Evolutionary conservation across 768 basidiomycete species (phyloP).

Genomic region (Tylopilus subfusipes): DNA sequence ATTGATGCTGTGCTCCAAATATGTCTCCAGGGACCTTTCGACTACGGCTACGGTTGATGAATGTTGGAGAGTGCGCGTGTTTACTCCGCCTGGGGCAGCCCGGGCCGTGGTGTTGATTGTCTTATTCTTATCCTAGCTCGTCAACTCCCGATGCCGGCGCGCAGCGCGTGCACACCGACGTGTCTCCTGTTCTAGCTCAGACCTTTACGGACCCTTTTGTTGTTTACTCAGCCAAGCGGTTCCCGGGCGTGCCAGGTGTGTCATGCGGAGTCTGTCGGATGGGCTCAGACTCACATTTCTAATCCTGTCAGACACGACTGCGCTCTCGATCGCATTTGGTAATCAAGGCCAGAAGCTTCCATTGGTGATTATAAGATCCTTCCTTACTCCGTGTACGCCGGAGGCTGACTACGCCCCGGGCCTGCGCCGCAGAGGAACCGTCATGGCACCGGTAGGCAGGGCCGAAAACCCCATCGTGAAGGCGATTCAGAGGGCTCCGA

Average conservation of each 20-base stretch:
- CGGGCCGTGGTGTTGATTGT: slow-evolving; percentile 20
- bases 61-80: slow-evolving; percentile 80
- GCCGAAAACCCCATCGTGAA: slow-evolving; percentile 53
- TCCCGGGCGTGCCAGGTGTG: slow-evolving; percentile 89
- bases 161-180: slow-evolving; percentile 57
- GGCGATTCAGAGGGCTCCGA: slow-evolving; percentile 62
- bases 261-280: slow-evolving; percentile 17
- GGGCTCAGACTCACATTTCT: slow-evolving; percentile 18
- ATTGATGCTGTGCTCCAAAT: slow-evolving; percentile 22
- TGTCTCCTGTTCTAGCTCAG: slow-evolving; percentile 79
- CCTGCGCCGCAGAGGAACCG: slow-evolving; percentile 63
- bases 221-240: slow-evolving; percentile 90
- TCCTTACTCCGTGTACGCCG: slow-evolving; percentile 21
- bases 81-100: slow-evolving; percentile 14
- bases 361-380: slow-evolving; percentile 60
- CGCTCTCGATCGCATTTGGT: slow-evolving; percentile 82
- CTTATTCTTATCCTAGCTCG: slow-evolving; percentile 42
- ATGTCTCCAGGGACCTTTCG: slow-evolving; percentile 68
- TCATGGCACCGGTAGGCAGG: slow-evolving; percentile 65
- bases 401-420: slow-evolving; percentile 20
- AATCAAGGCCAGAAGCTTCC: slow-evolving; percentile 90
- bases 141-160: slow-evolving; percentile 73
- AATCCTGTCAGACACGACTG: slow-evolving; percentile 71
- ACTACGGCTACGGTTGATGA: slow-evolving; percentile 83
- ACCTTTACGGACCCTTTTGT: slow-evolving; percentile 79